Percentiles rank a stretch among this genome's conserved stretches.
Evolutionary conservation across 2,329 filamentous ascomycete species (phyloP).

Genomic region (Aspergillus terreus): DNA sequence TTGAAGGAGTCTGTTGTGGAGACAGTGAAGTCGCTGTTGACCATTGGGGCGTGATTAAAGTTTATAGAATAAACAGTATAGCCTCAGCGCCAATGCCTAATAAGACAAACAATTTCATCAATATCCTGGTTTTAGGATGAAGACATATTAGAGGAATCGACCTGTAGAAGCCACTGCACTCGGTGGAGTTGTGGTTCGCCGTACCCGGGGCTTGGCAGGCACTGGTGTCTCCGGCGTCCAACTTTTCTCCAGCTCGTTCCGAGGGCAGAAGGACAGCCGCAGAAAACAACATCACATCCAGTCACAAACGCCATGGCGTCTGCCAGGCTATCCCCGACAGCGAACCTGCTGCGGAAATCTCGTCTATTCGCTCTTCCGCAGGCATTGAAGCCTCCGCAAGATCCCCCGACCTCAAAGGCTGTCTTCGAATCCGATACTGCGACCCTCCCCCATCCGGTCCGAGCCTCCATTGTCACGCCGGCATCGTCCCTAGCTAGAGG

Average conservation of each 20-base stretch:
- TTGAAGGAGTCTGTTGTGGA: constrained; percentile 38
- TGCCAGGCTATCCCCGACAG: constrained; percentile 54
- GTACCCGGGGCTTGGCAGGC: constrained; percentile 23
- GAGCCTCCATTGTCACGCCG: constrained; percentile 77
- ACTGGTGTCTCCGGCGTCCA: constrained; percentile 16
- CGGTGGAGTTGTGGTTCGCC: constrained; percentile 17
- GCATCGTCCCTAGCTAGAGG: constrained; percentile 68
- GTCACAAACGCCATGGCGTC: constrained; percentile 38
- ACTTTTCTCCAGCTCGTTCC: constrained; percentile 29
- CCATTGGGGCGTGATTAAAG: constrained; percentile 25
- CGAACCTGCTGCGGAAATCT: constrained; percentile 74
- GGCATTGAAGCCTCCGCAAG: constrained; percentile 62
- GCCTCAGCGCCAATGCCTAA: not conserved
- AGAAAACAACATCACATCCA: constrained; percentile 15
- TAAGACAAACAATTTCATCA: not conserved
- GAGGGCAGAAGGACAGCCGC: constrained; percentile 9
- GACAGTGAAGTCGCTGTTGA: constrained; percentile 33
- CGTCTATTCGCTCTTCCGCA: constrained; percentile 84
- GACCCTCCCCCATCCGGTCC: constrained; percentile 74
- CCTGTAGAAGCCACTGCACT: constrained; percentile 13
- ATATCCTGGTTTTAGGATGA: not conserved
- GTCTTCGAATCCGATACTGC: constrained; percentile 61
- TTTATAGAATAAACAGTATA: not conserved
- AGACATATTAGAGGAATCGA: not conserved
- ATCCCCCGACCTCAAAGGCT: constrained; percentile 46